These are phyloP conservation scores for Alternaria dauci DNA, from an alignment of 2,329 filamentous ascomycete genomes.

Conservation along the genomic window DNA sequence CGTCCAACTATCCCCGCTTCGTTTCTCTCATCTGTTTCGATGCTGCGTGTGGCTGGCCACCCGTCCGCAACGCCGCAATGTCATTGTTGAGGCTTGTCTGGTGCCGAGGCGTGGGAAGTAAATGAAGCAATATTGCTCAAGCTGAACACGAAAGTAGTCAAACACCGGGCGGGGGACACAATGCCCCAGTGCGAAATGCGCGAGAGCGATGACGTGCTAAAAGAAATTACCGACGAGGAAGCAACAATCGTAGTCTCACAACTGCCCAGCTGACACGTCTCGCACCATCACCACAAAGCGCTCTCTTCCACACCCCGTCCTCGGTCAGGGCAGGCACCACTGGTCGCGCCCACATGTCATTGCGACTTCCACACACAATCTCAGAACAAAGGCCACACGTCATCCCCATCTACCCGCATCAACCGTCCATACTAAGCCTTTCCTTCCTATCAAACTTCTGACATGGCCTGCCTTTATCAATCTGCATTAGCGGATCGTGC, in stretches of 20 bases:
- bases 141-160: constrained; percentile 1
- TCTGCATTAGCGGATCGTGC: constrained; percentile 24
- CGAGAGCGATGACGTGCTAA: neutral
- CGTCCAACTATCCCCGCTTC: constrained; percentile 7
- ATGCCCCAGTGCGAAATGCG: neutral
- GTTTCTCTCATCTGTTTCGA: constrained; percentile 4
- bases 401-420: constrained; percentile 16
- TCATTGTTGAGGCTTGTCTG: constrained; percentile 3
- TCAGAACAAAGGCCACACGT: constrained; percentile 1
- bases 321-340: neutral
- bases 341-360: neutral
- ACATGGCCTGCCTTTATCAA: constrained; percentile 15
- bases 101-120: constrained; percentile 8
- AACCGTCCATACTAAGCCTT: constrained; percentile 20
- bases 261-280: neutral
- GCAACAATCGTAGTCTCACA: neutral
- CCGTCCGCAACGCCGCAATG: constrained; percentile 6
- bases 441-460: constrained; percentile 30
- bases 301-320: neutral
- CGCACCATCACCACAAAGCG: neutral
- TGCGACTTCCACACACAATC: neutral
- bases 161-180: neutral
- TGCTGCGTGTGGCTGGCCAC: constrained; percentile 1
- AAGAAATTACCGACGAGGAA: neutral
- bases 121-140: constrained; percentile 16